Percentiles rank a stretch among this genome's conserved stretches.
These are phyloP conservation scores for Botrytis aclada DNA, from an alignment of 2,329 filamentous ascomycete species.

Conservation along the genomic window DNA sequence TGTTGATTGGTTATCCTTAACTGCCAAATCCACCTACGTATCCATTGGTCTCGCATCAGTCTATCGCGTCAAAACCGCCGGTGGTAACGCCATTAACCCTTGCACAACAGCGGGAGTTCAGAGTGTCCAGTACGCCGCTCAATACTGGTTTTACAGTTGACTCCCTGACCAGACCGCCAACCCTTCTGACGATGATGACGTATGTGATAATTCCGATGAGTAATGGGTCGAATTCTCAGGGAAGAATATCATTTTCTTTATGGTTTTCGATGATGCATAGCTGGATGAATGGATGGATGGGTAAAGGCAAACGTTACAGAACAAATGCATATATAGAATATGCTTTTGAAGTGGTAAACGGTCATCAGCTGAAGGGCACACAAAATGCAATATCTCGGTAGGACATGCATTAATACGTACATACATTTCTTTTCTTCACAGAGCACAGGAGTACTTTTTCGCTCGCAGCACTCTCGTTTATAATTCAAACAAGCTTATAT, in stretches of 20 bases:
- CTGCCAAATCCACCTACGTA: slow-evolving; percentile 27
- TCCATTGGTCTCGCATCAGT: slow-evolving; percentile 29
- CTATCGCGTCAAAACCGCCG: slow-evolving; percentile 37
- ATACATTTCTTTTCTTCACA: not conserved
- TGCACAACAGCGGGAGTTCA: slow-evolving; percentile 26
- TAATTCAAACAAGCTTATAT: not conserved
- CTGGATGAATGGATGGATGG: not conserved
- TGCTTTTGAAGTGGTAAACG: not conserved
- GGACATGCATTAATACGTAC: not conserved
- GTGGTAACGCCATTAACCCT: slow-evolving; percentile 26
- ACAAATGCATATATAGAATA: not conserved
- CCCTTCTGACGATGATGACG: not conserved
- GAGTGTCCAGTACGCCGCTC: slow-evolving; percentile 32
- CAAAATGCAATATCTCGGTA: not conserved
- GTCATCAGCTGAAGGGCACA: not conserved
- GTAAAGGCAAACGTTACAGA: not conserved
- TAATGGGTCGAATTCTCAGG: not conserved
- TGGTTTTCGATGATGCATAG: not conserved
- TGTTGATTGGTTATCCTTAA: slow-evolving; percentile 35
- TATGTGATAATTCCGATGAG: not conserved
- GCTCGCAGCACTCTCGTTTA: not conserved
- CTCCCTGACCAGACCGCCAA: not conserved
- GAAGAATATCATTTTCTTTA: not conserved
- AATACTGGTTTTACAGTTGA: slow-evolving; percentile 34
- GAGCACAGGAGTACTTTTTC: not conserved